These are phyloP conservation scores for Lentinula raphanica DNA, from an alignment of 768 basidiomycete genomes.

Conservation along the genomic window DNA sequence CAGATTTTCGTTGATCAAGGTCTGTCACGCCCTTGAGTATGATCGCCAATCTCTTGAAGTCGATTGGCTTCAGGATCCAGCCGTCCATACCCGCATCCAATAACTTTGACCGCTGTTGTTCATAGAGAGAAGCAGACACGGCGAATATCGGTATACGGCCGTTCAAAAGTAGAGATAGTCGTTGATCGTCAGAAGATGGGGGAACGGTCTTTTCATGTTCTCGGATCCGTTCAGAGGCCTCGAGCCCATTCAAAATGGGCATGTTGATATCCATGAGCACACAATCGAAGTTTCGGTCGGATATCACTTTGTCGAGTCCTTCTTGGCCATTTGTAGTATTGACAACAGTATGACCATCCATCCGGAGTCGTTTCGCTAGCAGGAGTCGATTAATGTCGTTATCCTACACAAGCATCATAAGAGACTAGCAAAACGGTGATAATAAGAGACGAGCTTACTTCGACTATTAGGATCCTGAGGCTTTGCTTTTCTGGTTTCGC, in stretches of 20 bases:
- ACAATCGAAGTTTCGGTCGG: conserved; percentile 61
- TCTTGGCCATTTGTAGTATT: conserved; percentile 74
- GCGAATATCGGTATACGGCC: conserved; percentile 76
- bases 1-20: conserved; percentile 38
- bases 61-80: conserved; percentile 81
- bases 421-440: not conserved
- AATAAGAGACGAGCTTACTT: conserved; percentile 35
- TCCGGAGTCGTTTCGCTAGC: conserved; percentile 58
- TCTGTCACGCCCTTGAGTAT: conserved; percentile 61
- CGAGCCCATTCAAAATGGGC: conserved; percentile 75
- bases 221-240: conserved; percentile 64
- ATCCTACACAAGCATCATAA: conserved; percentile 36
- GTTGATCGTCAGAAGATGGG: conserved; percentile 11
- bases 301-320: conserved; percentile 52
- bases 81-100: conserved; percentile 61
- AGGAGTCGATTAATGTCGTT: conserved; percentile 72
- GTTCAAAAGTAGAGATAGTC: conserved; percentile 45
- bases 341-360: conserved; percentile 62
- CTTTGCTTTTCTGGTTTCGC: conserved; percentile 13
- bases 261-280: conserved; percentile 85
- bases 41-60: conserved; percentile 59
- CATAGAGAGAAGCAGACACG: conserved; percentile 68
- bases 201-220: conserved; percentile 39
- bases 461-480: conserved; percentile 58
- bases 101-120: conserved; percentile 52